Conservation (phyloP, 1,284 basidiomycete genomes). For the Ganoderma meredithae region DNA sequence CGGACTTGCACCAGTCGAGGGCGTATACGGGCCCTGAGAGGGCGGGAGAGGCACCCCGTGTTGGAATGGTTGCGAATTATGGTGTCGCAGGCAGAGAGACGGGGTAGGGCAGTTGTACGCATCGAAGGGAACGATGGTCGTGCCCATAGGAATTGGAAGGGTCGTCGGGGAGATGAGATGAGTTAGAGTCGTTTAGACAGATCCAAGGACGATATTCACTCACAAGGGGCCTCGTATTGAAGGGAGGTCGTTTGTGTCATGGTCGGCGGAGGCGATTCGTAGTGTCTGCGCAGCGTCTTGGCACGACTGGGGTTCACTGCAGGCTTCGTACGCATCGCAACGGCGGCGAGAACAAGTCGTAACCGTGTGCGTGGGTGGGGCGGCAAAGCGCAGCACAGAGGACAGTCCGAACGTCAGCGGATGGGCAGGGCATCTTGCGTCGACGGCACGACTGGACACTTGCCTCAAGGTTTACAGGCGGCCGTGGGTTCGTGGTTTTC, state of each 20-base stretch:
- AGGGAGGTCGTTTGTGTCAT: slow-evolving; percentile 73
- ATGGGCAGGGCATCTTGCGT: background rate
- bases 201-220: slow-evolving; percentile 40
- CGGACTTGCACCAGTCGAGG: slow-evolving; percentile 85
- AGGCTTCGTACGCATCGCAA: slow-evolving; percentile 29
- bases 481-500: slow-evolving; percentile 17
- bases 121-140: background rate
- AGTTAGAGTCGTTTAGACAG: slow-evolving; percentile 3
- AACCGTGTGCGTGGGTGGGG: background rate
- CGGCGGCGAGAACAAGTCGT: background rate
- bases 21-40: slow-evolving; percentile 80
- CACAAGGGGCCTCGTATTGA: slow-evolving; percentile 80
- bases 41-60: slow-evolving; percentile 14
- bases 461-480: slow-evolving; percentile 24
- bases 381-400: background rate
- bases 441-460: slow-evolving; percentile 1
- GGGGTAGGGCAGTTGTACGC: background rate
- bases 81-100: background rate
- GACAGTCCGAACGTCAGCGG: slow-evolving; percentile 5
- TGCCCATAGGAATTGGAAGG: background rate
- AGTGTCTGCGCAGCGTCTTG: slow-evolving; percentile 29
- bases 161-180: slow-evolving; percentile 5
- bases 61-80: slow-evolving; percentile 4
- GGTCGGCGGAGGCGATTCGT: slow-evolving; percentile 28
- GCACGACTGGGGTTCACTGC: slow-evolving; percentile 20